These are phyloP conservation scores for Termitomyces sp. DNA, from an alignment of 768 basidiomycete genomes.

Conservation along the genomic window DNA sequence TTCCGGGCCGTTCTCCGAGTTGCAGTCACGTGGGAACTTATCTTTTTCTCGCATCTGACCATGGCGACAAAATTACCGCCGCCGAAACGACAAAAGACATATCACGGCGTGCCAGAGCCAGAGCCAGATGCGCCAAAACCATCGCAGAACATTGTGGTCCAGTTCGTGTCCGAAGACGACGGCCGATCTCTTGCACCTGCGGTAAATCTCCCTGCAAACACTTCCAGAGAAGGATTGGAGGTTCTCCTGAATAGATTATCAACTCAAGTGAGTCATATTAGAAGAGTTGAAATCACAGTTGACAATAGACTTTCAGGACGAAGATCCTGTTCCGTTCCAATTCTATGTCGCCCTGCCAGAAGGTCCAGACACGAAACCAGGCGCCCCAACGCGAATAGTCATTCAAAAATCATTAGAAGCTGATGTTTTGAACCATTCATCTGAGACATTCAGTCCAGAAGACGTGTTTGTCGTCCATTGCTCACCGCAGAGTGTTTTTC, in stretches of 20 bases:
- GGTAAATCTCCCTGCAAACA: slow-evolving; percentile 84
- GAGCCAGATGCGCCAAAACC: slow-evolving; percentile 37
- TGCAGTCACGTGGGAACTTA: not conserved
- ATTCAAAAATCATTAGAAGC: slow-evolving; percentile 79
- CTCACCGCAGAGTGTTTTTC: slow-evolving; percentile 93
- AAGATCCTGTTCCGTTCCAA: slow-evolving; percentile 88
- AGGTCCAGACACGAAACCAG: slow-evolving; percentile 37
- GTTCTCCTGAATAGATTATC: slow-evolving; percentile 84
- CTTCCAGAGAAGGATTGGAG: slow-evolving; percentile 79
- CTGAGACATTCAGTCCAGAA: slow-evolving; percentile 73
- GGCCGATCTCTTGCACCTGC: slow-evolving; percentile 77
- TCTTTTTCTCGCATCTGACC: not conserved
- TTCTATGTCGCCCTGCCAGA: slow-evolving; percentile 81
- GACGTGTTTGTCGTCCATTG: slow-evolving; percentile 86
- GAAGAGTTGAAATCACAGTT: slow-evolving; percentile 6
- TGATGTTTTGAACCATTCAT: slow-evolving; percentile 73
- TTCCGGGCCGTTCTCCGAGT: too few relatives aligned
- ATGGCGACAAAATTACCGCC: slow-evolving; percentile 89
- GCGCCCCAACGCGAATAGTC: slow-evolving; percentile 69
- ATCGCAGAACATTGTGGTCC: slow-evolving; percentile 74
- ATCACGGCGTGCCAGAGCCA: slow-evolving; percentile 68
- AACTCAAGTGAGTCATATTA: slow-evolving; percentile 48
- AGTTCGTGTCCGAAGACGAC: slow-evolving; percentile 89
- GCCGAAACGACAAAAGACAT: slow-evolving; percentile 81
- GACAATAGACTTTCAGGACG: slow-evolving; percentile 41